Conservation (phyloP, 2,329 filamentous ascomycete species). For the Arthrobotrys conoides region DNA sequence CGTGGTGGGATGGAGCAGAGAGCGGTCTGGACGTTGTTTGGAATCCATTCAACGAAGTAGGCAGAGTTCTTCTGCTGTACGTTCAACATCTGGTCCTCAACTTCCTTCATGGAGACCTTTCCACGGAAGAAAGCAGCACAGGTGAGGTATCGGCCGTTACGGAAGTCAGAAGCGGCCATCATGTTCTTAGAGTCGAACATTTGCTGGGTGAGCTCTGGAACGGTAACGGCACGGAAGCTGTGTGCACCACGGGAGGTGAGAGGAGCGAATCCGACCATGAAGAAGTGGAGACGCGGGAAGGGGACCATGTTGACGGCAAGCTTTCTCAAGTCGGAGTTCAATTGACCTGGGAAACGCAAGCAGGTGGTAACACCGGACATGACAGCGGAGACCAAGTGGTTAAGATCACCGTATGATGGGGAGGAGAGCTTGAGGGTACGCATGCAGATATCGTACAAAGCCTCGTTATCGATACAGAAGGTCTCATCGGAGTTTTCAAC, state of each 20-base stretch:
- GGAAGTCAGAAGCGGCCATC: constrained; percentile 99
- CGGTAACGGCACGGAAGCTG: constrained; percentile 97
- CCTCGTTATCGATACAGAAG: constrained; percentile 99
- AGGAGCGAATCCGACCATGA: constrained; percentile 99
- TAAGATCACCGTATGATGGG: constrained; percentile 98
- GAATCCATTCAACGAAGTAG: constrained; percentile 99
- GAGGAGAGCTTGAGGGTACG: constrained; percentile 98
- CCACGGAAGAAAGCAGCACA: constrained; percentile 99
- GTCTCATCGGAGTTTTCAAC: constrained; percentile 99
- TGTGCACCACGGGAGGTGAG: constrained; percentile 92
- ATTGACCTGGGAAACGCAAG: constrained; percentile 98
- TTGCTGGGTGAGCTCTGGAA: constrained; percentile 98
- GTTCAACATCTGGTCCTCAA: constrained; percentile 99
- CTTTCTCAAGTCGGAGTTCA: constrained; percentile 99
- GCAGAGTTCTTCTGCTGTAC: constrained; percentile 99
- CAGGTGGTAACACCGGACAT: constrained; percentile 99
- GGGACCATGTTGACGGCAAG: constrained; percentile 99
- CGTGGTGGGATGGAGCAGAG: constrained; percentile 98
- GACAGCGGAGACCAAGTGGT: constrained; percentile 99
- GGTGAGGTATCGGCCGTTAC: constrained; percentile 98
- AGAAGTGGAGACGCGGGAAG: constrained; percentile 99
- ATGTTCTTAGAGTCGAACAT: constrained; percentile 99
- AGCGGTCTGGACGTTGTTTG: constrained; percentile 99
- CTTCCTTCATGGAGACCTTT: constrained; percentile 99
- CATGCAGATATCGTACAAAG: constrained; percentile 99